phyloP scores from a whole-genome alignment of 805 yeast species.

The Suhomyces canberraensis region DNA sequence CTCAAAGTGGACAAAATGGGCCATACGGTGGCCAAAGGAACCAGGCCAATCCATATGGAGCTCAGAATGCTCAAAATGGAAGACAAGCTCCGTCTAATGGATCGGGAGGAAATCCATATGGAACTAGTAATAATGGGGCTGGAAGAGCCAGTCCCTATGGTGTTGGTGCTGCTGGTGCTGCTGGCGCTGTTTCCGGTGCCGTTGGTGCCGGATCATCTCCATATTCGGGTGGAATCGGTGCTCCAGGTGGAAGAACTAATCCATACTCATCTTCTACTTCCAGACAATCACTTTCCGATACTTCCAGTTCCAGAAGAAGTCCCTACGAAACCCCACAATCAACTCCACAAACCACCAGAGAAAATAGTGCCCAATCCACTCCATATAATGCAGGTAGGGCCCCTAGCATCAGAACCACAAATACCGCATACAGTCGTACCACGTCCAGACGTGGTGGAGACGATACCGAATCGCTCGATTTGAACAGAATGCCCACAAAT shows the following conservation, averaged over 20 bases:
- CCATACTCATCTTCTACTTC: background rate
- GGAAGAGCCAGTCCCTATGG: slow-evolving; percentile 8
- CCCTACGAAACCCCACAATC: background rate
- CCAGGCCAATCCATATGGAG: slow-evolving; percentile 1
- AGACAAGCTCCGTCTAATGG: background rate
- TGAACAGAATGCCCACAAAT: slow-evolving; percentile 37
- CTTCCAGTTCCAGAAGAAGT: background rate
- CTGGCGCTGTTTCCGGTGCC: no score
- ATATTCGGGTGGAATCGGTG: no score
- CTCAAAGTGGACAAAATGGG: background rate
- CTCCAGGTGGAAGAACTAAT: no score
- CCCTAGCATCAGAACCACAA: slow-evolving; percentile 5
- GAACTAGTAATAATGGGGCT: no score
- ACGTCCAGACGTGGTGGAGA: slow-evolving; percentile 6
- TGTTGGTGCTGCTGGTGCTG: background rate
- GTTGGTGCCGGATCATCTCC: no score
- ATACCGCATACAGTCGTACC: slow-evolving; percentile 1
- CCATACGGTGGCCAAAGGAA: background rate
- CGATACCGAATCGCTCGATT: slow-evolving; percentile 36
- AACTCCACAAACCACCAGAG: background rate
- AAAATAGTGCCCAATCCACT: background rate
- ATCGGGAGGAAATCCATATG: background rate
- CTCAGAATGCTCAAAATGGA: background rate
- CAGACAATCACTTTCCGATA: background rate
- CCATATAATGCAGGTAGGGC: background rate